phyloP scores from a whole-genome alignment of 345 rosid species.

The Populus davidiana region DNA sequence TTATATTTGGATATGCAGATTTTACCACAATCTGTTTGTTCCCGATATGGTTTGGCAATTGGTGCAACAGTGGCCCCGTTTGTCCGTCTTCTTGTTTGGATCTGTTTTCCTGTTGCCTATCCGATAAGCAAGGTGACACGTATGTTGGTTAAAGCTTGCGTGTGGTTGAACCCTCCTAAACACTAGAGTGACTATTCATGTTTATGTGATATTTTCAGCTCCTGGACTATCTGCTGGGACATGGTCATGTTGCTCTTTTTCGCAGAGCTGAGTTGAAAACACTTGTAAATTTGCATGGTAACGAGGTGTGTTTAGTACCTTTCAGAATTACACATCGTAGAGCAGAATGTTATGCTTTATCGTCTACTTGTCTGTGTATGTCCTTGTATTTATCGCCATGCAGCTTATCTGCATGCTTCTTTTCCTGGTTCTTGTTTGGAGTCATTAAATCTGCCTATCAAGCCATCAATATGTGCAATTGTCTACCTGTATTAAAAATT shows the following conservation, averaged over 20 bases:
- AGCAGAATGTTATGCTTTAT: not conserved
- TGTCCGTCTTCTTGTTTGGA: conserved; percentile 82
- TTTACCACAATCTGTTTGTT: conserved; percentile 89
- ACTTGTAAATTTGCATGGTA: conserved; percentile 87
- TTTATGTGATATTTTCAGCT: conserved; percentile 45
- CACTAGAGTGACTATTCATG: not conserved
- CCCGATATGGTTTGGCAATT: conserved; percentile 91
- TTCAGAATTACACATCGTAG: not conserved
- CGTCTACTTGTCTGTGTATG: not conserved
- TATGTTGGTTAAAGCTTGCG: conserved; percentile 4
- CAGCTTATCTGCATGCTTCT: not conserved
- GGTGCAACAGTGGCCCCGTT: conserved; percentile 84
- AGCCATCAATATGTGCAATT: not conserved
- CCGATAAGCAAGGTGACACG: conserved; percentile 89
- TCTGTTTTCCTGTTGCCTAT: conserved; percentile 88
- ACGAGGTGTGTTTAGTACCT: conserved; percentile 58
- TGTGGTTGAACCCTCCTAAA: not conserved
- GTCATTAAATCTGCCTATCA: not conserved
- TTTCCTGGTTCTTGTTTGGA: not conserved
- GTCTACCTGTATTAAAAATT: not conserved
- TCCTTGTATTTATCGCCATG: not conserved
- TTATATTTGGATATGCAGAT: conserved; percentile 48
- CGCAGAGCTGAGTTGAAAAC: conserved; percentile 99
- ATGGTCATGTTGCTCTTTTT: conserved; percentile 81
- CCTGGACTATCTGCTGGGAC: conserved; percentile 78